These are phyloP conservation scores for Oryza longistaminata DNA, from an alignment of 176 grass and related monocot species.

Conservation along the genomic window DNA sequence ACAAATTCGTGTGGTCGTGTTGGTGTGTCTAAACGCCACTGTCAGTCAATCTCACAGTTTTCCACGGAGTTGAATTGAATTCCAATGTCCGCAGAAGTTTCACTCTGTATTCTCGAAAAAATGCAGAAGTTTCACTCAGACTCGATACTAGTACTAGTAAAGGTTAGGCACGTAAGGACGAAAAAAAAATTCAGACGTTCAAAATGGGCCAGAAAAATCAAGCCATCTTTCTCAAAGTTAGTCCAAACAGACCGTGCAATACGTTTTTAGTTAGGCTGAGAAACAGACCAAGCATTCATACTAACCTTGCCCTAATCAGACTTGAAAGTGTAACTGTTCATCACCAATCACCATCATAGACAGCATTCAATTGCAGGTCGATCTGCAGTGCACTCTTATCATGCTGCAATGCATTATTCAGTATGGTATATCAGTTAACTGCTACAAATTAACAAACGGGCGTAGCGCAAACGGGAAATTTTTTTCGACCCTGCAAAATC, in stretches of 20 bases:
- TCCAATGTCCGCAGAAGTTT: neutral
- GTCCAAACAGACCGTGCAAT: neutral
- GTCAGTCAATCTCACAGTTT: neutral
- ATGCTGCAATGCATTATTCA: slow-evolving; percentile 5
- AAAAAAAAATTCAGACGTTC: neutral
- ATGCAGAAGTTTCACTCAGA: neutral
- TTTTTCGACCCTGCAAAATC: too few species aligned
- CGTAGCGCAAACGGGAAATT: neutral
- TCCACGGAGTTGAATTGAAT: neutral
- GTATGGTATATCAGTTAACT: slow-evolving; percentile 7
- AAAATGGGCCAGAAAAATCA: neutral
- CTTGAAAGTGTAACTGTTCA: neutral
- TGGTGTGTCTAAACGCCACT: neutral
- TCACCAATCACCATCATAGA: neutral
- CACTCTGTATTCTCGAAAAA: neutral
- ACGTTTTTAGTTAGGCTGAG: slow-evolving; percentile 12
- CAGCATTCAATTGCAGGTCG: neutral
- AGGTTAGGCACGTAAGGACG: slow-evolving; percentile 21
- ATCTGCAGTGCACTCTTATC: slow-evolving; percentile 1
- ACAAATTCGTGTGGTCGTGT: neutral
- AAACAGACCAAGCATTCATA: neutral
- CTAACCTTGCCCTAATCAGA: neutral
- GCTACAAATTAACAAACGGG: neutral
- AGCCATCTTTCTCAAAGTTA: slow-evolving; percentile 17
- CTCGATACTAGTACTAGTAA: neutral